Percentiles rank a stretch among this genome's conserved stretches.
These are phyloP conservation scores for Meripilus lineatus DNA, from an alignment of 1,284 basidiomycete species.

Conservation along the genomic window DNA sequence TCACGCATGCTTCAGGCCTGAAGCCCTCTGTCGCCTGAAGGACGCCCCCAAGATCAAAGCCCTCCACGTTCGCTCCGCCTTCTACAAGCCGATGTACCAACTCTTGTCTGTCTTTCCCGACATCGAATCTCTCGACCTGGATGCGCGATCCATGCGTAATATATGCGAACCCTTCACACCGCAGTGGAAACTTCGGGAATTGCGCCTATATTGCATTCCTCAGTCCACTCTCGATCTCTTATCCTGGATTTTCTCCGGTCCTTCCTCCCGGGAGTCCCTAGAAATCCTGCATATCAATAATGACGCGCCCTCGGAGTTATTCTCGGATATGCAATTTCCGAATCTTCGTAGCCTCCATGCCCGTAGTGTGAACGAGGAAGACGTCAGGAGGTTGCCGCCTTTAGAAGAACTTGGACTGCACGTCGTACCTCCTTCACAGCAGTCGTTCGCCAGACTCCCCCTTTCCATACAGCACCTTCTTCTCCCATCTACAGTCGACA, in stretches of 20 bases:
- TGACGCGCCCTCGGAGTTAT: neutral
- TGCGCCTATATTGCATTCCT: neutral
- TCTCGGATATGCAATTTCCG: neutral
- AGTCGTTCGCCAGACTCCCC: neutral
- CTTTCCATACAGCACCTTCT: neutral
- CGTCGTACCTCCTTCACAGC: neutral
- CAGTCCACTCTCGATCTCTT: neutral
- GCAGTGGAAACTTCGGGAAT: neutral
- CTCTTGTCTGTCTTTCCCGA: constrained; percentile 8
- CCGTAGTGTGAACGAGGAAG: neutral
- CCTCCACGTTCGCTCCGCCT: constrained; percentile 12
- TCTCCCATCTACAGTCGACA: neutral
- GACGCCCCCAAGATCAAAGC: constrained; percentile 5
- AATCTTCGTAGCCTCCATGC: neutral
- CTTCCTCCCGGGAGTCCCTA: neutral
- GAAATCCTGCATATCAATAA: neutral
- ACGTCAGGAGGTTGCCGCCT: neutral
- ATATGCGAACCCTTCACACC: neutral
- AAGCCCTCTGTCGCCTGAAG: constrained; percentile 7
- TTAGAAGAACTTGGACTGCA: neutral
- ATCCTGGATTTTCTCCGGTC: neutral
- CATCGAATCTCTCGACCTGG: constrained; percentile 3
- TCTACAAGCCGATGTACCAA: constrained; percentile 13
- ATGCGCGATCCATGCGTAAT: neutral
- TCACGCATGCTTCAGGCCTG: neutral